These are phyloP conservation scores for Allium sativum DNA, from an alignment of 106 monocot genomes.

Conservation along the genomic window DNA sequence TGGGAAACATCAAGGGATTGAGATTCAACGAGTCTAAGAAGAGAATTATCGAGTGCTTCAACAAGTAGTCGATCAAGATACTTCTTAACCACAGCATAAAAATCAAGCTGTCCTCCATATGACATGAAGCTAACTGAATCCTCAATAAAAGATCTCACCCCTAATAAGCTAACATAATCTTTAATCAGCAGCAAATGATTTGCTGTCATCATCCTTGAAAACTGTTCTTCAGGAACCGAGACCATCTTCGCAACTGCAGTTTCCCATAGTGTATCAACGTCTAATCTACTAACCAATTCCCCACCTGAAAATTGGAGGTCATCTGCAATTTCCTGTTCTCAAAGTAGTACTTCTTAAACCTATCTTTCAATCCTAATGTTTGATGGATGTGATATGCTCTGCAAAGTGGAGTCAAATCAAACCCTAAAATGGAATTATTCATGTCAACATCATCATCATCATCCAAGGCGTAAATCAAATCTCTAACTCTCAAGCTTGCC, in stretches of 20 bases:
- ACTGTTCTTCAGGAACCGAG: conserved; percentile 81
- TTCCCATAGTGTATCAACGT: conserved; percentile 71
- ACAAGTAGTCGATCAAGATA: conserved; percentile 68
- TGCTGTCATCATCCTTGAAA: no score
- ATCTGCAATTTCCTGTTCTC: conserved; percentile 94
- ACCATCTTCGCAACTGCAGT: no score
- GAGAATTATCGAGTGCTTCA: no score
- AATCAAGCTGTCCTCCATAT: no score
- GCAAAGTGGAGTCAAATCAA: conserved; percentile 83
- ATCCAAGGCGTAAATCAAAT: conserved; percentile 30
- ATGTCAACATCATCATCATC: conserved; percentile 28
- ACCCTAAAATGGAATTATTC: conserved; percentile 11
- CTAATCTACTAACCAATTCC: conserved; percentile 51
- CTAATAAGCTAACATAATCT: conserved; percentile 85
- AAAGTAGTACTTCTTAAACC: conserved; percentile 79
- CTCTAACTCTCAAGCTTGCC: conserved; percentile 17
- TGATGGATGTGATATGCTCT: conserved; percentile 80
- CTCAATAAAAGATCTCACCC: no score
- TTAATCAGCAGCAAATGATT: no score
- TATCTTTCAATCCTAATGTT: conserved; percentile 65
- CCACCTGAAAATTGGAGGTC: conserved; percentile 99
- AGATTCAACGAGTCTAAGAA: conserved; percentile 67
- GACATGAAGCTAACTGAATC: no score
- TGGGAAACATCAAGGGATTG: no score
- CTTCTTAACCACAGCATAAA: no score